A percentile compares a stretch with the other conserved stretches of the same genome.
Evolutionary conservation across 129 eudicot species (phyloP).

Genomic region (Chrysanthemum seticuspe): DNA sequence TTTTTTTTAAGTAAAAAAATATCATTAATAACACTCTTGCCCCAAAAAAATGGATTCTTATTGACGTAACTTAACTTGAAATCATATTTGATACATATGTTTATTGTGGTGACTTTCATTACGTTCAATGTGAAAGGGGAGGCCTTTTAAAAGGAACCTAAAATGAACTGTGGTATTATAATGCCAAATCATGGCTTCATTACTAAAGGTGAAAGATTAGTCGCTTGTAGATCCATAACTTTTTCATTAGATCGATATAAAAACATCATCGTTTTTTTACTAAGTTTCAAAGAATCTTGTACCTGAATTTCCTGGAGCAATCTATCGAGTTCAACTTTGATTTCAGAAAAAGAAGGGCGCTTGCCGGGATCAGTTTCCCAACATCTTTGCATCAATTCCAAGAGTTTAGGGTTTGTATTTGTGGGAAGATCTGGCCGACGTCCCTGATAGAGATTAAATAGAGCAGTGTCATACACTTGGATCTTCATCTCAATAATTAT

Average conservation of each 20-base stretch:
- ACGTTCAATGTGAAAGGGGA: neutral
- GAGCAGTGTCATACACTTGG: neutral
- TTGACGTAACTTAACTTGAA: no score
- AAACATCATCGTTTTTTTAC: no score
- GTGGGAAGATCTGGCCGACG: constrained; percentile 88
- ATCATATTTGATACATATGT: no score
- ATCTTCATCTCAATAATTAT: neutral
- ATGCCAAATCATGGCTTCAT: neutral
- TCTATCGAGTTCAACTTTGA: constrained; percentile 59
- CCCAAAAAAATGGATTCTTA: no score
- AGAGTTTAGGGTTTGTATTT: constrained; percentile 64
- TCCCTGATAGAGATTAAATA: constrained; percentile 44
- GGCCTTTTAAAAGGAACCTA: neutral
- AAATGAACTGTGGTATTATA: neutral
- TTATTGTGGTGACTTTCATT: no score
- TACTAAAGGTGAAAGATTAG: neutral
- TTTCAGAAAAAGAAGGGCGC: constrained; percentile 69
- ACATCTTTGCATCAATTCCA: constrained; percentile 81
- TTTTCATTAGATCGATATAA: no score
- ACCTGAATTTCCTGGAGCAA: constrained; percentile 60
- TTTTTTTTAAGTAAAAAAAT: no score
- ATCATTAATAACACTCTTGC: no score
- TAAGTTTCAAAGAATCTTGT: neutral
- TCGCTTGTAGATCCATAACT: no score
- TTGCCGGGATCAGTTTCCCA: constrained; percentile 62